Evolutionary conservation across 306 rosid genomes (phyloP).

Genomic region (Cercis canadensis): DNA sequence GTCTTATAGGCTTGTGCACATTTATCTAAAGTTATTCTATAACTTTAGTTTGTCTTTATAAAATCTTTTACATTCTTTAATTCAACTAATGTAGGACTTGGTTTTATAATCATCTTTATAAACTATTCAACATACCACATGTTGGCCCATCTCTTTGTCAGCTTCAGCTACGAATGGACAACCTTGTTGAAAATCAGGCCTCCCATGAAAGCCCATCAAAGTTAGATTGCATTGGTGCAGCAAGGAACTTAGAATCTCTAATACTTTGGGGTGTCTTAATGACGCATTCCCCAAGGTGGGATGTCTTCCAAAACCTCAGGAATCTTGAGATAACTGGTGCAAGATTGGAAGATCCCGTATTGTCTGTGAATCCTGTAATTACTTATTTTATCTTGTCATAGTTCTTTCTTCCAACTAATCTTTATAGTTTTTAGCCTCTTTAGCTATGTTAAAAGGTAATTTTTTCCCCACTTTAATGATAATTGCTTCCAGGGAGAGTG

Average conservation of each 20-base stretch:
- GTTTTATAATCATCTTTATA: too few species aligned
- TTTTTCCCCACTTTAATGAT: constrained; percentile 9
- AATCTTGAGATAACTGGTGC: constrained; percentile 92
- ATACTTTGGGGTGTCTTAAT: constrained; percentile 94
- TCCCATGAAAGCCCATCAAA: constrained; percentile 65
- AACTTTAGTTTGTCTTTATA: too few species aligned
- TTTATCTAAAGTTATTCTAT: too few species aligned
- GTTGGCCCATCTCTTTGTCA: constrained; percentile 61
- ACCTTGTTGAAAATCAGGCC: constrained; percentile 54
- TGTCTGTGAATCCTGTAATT: constrained; percentile 39
- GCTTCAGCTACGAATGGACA: constrained; percentile 94
- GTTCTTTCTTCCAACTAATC: not conserved
- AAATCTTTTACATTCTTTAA: too few species aligned
- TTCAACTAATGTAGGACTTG: too few species aligned
- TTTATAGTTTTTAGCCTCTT: not conserved
- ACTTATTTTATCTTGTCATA: not conserved
- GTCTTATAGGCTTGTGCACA: too few species aligned
- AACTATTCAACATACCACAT: too few species aligned
- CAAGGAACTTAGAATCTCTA: constrained; percentile 73
- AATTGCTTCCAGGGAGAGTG: constrained; percentile 72
- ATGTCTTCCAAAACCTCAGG: constrained; percentile 62
- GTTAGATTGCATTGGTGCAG: constrained; percentile 65
- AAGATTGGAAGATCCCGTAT: constrained; percentile 65
- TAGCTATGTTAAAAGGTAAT: not conserved
- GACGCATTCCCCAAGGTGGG: constrained; percentile 79